Evolutionary conservation across 371 early-diverging fungal genomes (phyloP), one percentile per base, ranked within the genome.

Genomic region (Mortierella polycephala): DNA sequence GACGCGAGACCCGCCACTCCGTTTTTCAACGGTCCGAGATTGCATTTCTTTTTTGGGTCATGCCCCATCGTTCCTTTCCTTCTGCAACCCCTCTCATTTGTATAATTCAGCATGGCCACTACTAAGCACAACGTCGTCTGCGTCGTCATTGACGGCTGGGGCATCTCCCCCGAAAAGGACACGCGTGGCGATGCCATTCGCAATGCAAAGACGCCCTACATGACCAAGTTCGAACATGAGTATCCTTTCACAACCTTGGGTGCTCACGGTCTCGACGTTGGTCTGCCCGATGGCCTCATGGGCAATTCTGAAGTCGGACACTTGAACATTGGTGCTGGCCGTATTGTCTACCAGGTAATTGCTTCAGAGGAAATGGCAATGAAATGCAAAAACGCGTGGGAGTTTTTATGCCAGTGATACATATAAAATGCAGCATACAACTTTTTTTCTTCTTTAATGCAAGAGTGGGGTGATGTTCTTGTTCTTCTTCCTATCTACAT

Each of bases 231-330:
- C 12, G 90, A 88, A 71, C 83, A 88, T 72, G 84, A 85, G n/a
- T 91, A 93, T 72, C 90, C 92, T 50, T 93, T 84, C 82, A 89
- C 90, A 45, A 84, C 87, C 45, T 86, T 99, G 55, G 90, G 89
- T 59, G 99, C 99, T 12, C 98, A 99, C 83, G 99, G 99, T 57
- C 89, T 93, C 42, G 88, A 94, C 51, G 99, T 99, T 44, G 99
- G 99, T 69, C 89, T 99, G 41, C 97, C 98, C 20, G 98, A 97
- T 49, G 98, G 96, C 10, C 88, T 96, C 66, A 99, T 99, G 99
- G 99, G 99, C 64, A 99, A 99, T 90, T 97, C 97, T 55, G 99
- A 99, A 87, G 99, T 99, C 50, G 99, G 99, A 14, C 99, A 99
- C 81, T 85, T 99, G 83, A 99, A 99, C 87, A 96, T 99, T 86